Conservation (phyloP, 257 asterid genomes). For the Scutellaria galericulata region DNA sequence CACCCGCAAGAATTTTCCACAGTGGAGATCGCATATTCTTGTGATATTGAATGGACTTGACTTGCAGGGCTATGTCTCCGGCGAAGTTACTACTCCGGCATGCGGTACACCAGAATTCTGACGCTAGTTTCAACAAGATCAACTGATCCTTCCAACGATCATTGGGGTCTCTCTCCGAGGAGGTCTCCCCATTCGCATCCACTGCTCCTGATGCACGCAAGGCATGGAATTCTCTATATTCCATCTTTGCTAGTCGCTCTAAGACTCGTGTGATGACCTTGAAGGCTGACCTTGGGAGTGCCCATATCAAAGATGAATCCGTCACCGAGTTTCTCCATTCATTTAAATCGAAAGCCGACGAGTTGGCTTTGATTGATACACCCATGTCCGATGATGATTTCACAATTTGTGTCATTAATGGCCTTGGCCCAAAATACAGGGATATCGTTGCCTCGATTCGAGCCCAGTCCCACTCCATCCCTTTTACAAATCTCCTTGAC, state of each 20-base stretch:
- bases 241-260: background rate
- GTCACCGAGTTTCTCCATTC: background rate
- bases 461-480: background rate
- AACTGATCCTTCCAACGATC: background rate
- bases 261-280: background rate
- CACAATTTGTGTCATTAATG: background rate
- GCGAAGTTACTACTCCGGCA: background rate
- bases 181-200: background rate
- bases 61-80: background rate
- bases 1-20: background rate
- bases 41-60: background rate
- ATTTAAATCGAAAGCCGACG: background rate
- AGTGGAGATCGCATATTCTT: background rate
- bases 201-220: background rate
- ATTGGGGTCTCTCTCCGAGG: background rate
- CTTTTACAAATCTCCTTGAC: background rate
- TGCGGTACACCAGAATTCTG: too few relatives aligned
- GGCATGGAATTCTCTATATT: background rate
- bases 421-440: background rate
- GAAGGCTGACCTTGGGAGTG: background rate
- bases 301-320: background rate
- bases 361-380: background rate
- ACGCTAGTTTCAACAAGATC: background rate
- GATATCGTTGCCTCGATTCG: background rate
- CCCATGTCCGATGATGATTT: background rate